Evolutionary conservation across 441 rosid genomes (phyloP), one percentile per base, ranked within the genome.

Genomic region (Erodium trifolium): DNA sequence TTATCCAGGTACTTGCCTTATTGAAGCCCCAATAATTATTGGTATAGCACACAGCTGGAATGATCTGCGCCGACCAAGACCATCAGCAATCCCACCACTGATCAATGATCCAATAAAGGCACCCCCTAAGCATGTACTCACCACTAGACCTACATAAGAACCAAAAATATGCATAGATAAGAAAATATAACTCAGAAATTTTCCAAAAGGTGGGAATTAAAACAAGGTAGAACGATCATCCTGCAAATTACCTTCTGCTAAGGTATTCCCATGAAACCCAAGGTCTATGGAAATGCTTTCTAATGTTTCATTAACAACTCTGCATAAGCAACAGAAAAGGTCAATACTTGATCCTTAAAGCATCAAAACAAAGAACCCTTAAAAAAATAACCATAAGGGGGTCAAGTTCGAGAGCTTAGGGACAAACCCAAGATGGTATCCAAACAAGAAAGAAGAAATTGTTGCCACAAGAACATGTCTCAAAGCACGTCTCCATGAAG

Each of bases 11-110:
- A 75, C 65, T 77, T 78, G 92, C 99, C 99, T 94, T 78, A 87
- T 65, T 73, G 85, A 77, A 76, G 97, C 86, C 64, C 99, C 99
- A 69, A 90, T 72, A 71, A 92, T 79, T 97, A 92, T 90, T 57
- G 97, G 97, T 76, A 94, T 75, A 68, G 97, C 89, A 74, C 92
- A 87, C 70, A 94, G 73, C 84, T 92, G 99, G 82, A 94, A 94
- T 66, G 92, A 86, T 82, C 88, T 79, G 70, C 96, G 87, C 34
- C 97, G 92, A 23, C 99, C 97, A 76, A 94, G 73, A 51, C 93
- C 92, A 82, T 94, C 99, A 4, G 92, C 92, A 35, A 94, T 83
- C 84, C 81, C 83, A 71, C 98, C 99, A 77, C 98, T 92, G 74
- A 92, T 84, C 74, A 92, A 83, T 23, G 27, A 23, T 23, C 27